phyloP scores from a whole-genome alignment of 1,284 basidiomycete genomes.

The Pyrrhoderma noxium region DNA sequence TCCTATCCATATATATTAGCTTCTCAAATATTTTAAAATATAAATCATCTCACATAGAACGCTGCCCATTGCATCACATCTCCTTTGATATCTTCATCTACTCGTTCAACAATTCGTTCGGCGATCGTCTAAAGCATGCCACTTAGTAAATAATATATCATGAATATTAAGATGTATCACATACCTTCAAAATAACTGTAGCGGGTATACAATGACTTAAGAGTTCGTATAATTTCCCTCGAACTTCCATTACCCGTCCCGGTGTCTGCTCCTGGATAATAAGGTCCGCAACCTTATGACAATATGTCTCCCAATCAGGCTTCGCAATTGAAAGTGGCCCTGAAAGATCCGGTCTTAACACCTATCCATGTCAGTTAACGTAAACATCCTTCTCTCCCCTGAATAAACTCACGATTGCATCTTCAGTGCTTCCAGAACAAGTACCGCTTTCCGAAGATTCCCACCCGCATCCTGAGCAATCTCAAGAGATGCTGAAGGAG shows the following conservation, averaged over 20 bases:
- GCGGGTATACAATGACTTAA: constrained; percentile 98
- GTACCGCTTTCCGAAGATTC: constrained; percentile 90
- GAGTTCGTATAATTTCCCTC: constrained; percentile 92
- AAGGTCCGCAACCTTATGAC: constrained; percentile 81
- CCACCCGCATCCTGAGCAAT: constrained; percentile 82
- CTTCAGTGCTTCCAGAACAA: constrained; percentile 92
- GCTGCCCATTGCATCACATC: constrained; percentile 97
- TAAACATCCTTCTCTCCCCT: too few species aligned
- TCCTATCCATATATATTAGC: constrained; percentile 48
- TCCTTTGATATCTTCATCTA: constrained; percentile 83
- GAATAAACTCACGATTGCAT: constrained; percentile 73
- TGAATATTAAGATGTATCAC: too few species aligned
- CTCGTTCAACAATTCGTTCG: constrained; percentile 76
- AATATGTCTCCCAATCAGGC: constrained; percentile 99
- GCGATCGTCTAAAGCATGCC: constrained; percentile 65
- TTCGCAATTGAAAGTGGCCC: constrained; percentile 79
- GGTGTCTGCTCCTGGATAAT: constrained; percentile 92
- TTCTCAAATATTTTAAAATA: not conserved
- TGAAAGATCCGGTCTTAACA: constrained; percentile 58
- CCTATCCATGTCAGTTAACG: too few species aligned
- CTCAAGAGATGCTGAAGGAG: constrained; percentile 62
- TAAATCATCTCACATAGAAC: constrained; percentile 65
- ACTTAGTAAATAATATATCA: not conserved
- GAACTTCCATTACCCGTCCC: constrained; percentile 83
- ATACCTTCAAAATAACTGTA: constrained; percentile 80